phyloP scores from a whole-genome alignment of 805 yeast species.

The Wickerhamiella vanderwaltii region DNA sequence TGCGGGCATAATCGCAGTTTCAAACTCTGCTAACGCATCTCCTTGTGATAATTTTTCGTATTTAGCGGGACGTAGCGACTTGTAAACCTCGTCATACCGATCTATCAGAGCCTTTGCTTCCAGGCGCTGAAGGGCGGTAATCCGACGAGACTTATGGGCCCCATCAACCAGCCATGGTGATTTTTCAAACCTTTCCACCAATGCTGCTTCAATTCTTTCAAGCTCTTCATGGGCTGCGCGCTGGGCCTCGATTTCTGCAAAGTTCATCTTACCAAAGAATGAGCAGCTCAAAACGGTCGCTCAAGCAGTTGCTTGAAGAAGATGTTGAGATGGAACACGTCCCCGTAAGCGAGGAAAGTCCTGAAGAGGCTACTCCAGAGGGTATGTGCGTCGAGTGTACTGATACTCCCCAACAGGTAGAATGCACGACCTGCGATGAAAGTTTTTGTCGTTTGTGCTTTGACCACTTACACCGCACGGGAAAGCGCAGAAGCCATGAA shows the following conservation, averaged over 20 bases:
- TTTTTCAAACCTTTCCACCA: constrained; percentile 42
- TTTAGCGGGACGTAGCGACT: background rate
- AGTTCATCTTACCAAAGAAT: constrained; percentile 7
- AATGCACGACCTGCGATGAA: constrained; percentile 53
- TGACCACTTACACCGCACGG: constrained; percentile 56
- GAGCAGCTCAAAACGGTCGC: constrained; percentile 7
- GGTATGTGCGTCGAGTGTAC: constrained; percentile 53
- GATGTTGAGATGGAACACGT: constrained; percentile 7
- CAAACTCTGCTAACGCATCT: background rate
- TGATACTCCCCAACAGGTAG: constrained; percentile 57
- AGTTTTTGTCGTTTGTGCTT: constrained; percentile 59
- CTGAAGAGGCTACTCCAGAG: background rate
- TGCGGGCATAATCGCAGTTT: background rate
- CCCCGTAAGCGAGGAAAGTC: background rate
- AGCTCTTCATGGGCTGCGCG: constrained; percentile 36
- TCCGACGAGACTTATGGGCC: constrained; percentile 32
- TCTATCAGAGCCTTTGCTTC: constrained; percentile 45
- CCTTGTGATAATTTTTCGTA: background rate
- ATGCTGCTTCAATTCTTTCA: constrained; percentile 57
- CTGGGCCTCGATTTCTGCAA: constrained; percentile 17
- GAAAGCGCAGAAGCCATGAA: constrained; percentile 28
- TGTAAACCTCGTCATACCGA: constrained; percentile 27
- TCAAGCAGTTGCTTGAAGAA: constrained; percentile 8
- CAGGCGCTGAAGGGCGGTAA: constrained; percentile 53
- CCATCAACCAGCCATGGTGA: constrained; percentile 2